Evolutionary conservation across 768 basidiomycete genomes (phyloP), one percentile per base, ranked within the genome.

Genomic region (Lentinula lateritia): DNA sequence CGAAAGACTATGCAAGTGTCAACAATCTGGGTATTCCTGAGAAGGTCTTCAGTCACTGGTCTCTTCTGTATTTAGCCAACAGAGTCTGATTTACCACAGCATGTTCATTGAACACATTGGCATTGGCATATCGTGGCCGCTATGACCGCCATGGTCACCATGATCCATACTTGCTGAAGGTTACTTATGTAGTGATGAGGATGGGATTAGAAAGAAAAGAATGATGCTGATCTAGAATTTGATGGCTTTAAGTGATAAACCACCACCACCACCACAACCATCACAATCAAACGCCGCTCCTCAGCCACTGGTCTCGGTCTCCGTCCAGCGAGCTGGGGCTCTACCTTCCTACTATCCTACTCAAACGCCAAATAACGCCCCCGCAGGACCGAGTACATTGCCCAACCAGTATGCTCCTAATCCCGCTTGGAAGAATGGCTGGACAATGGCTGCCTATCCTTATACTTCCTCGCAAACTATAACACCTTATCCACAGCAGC

Each of bases 1-100:
- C 69, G 75, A 76, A 93, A 92, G 74, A 94, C 87, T 73, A 93
- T 79, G 75, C 91, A 93, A 50, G 90, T 91, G 74, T 91, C 79
- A 70, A 86, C 73, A 66, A 91, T 82, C 60, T 92, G 83, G 42
- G 89, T 89, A 74, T 92, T 92, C 89, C 84, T 85, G 63, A 18
- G 62, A 41, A 42, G 41, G 50, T 50, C 20, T 43, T 46, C 23
- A 16, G 61, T 59, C 28, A 16, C 52, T 42, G 35, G 35, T 53
- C 41, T 50, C 34, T 52, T 38, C 36, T 36, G 20, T n/a, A 46
- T 52, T 13, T 34, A 53, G n/a, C 35, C 9, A 34, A 38, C 34
- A 53, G 23, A 42, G 28, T 23, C 16, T 39, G 38, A 68, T 70
- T 50, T 64, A 87, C 86, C 90, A 93, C 67, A 93, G 83, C 92